phyloP scores from a whole-genome alignment of 139 green algal genomes.

The Tetraselmis chui region DNA sequence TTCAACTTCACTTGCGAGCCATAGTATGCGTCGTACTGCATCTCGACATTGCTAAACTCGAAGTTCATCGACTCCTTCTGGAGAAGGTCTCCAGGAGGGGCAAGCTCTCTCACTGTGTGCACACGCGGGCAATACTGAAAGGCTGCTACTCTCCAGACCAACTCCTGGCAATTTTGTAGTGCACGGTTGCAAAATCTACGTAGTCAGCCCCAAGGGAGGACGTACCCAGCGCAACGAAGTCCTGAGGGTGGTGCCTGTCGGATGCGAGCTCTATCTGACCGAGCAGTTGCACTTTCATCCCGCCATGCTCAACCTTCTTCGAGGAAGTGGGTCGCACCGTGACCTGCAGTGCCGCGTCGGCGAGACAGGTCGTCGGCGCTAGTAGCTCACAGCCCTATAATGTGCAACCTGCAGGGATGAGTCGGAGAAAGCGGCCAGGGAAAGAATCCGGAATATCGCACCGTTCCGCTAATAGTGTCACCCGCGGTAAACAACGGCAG shows the following conservation, averaged over 20 bases:
- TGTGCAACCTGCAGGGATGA: too few relatives aligned
- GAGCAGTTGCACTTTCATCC: conserved; percentile 93
- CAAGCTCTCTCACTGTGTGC: conserved; percentile 67
- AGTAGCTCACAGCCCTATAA: too few relatives aligned
- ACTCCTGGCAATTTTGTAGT: too few relatives aligned
- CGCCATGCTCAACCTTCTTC: conserved; percentile 88
- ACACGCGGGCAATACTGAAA: too few relatives aligned
- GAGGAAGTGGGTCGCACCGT: conserved; percentile 51
- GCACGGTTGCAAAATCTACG: too few relatives aligned
- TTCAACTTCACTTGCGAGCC: conserved; percentile 67
- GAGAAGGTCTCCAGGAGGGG: conserved; percentile 73
- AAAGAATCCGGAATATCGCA: too few relatives aligned
- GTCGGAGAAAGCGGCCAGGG: too few relatives aligned
- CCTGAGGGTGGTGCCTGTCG: conserved; percentile 70
- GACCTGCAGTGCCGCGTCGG: too few relatives aligned
- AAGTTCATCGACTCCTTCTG: conserved; percentile 68
- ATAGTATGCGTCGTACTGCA: conserved; percentile 94
- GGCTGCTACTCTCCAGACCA: too few relatives aligned
- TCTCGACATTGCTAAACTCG: conserved; percentile 93
- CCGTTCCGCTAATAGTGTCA: conserved; percentile 65
- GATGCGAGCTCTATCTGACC: conserved; percentile 91
- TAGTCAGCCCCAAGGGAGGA: too few relatives aligned
- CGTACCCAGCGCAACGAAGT: conserved; percentile 82
- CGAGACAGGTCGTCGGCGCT: too few relatives aligned
- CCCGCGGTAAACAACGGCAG: conserved; percentile 71